These are phyloP conservation scores for Pouteria campechiana DNA, from an alignment of 179 eudicot species.

Conservation along the genomic window DNA sequence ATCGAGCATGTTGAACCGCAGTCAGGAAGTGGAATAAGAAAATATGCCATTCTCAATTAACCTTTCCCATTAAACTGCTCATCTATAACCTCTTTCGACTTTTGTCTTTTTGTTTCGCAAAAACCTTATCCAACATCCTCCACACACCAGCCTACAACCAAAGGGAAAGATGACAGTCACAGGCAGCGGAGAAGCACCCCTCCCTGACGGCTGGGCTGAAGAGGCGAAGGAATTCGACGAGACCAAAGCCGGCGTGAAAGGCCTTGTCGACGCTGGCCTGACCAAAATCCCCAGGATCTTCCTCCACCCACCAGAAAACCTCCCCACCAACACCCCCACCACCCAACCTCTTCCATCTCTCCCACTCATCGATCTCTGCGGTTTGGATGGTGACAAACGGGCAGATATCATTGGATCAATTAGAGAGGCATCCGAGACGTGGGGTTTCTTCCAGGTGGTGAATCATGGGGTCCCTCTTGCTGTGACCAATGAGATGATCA, in stretches of 20 bases:
- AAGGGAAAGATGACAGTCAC: too few species aligned
- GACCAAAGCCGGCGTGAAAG: constrained; percentile 14
- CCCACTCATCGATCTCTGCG: constrained; percentile 40
- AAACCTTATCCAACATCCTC: too few species aligned
- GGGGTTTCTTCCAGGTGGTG: constrained; percentile 59
- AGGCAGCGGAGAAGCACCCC: too few species aligned
- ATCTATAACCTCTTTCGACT: too few species aligned
- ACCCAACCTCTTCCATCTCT: too few species aligned
- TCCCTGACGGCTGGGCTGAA: constrained; percentile 1
- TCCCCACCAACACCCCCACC: too few species aligned
- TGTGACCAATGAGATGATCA: constrained; percentile 24
- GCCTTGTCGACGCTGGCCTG: constrained; percentile 6
- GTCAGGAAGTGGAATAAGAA: too few species aligned
- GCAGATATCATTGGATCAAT: constrained; percentile 8
- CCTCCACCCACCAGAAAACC: constrained; percentile 1
- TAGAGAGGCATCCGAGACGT: constrained; percentile 17
- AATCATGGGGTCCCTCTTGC: constrained; percentile 42
- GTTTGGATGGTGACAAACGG: constrained; percentile 2
- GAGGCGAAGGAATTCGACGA: constrained; percentile 15
- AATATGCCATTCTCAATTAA: too few species aligned
- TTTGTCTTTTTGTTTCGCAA: too few species aligned
- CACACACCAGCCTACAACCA: too few species aligned
- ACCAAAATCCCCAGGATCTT: constrained; percentile 6
- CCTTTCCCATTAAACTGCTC: too few species aligned
- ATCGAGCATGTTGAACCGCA: too few species aligned